phyloP scores from a whole-genome alignment of 2,329 filamentous ascomycete species.

The Phialemonium atrogriseum region DNA sequence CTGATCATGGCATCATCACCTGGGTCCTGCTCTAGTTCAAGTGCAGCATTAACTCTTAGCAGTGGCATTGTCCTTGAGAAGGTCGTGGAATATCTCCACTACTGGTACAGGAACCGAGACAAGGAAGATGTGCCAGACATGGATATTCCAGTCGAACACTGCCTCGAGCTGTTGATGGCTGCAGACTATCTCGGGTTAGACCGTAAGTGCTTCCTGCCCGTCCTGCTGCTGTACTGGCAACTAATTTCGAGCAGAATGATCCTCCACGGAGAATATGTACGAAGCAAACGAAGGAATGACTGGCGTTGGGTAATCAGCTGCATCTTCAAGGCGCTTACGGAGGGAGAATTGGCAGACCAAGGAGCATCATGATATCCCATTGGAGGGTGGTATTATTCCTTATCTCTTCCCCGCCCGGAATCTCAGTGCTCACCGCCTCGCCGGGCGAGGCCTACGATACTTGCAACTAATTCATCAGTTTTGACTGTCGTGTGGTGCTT shows the following conservation, averaged over 20 bases:
- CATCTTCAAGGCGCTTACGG: no score
- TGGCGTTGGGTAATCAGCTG: no score
- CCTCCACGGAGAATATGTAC: no score
- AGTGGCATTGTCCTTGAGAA: constrained; percentile 71
- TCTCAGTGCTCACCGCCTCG: no score
- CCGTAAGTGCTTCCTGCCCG: constrained; percentile 29
- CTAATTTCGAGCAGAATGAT: constrained; percentile 7
- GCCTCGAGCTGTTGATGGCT: constrained; percentile 68
- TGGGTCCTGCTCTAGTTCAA: constrained; percentile 1
- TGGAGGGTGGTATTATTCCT: no score
- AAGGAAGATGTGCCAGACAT: constrained; percentile 68
- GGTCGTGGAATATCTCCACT: constrained; percentile 76
- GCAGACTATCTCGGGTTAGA: constrained; percentile 70
- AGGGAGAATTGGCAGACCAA: no score
- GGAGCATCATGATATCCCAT: no score
- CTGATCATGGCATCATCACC: not conserved
- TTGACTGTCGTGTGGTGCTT: no score
- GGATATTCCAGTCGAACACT: constrained; percentile 72
- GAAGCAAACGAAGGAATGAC: no score
- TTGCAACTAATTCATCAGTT: no score
- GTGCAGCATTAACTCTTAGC: constrained; percentile 6
- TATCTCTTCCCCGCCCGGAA: no score
- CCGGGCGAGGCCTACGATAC: no score
- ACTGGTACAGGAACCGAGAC: constrained; percentile 67
- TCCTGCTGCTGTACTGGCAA: not conserved